A percentile compares a stretch with the other conserved stretches of the same genome.
These are phyloP conservation scores for Kluyveromyces wickerhamii DNA, from an alignment of 805 yeast genomes.

Conservation along the genomic window DNA sequence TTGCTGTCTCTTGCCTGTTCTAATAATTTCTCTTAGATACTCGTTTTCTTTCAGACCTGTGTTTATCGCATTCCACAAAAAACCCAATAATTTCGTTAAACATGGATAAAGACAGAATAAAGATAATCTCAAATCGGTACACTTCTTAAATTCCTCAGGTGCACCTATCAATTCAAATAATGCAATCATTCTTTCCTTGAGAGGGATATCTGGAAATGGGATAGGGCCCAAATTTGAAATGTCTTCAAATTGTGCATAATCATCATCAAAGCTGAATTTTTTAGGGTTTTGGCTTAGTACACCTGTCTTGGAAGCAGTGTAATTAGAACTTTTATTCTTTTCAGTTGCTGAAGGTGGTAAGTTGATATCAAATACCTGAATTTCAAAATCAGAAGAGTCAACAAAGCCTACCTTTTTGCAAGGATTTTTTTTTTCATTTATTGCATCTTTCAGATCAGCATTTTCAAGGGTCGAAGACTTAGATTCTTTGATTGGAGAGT, in stretches of 20 bases:
- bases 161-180: conserved; percentile 4
- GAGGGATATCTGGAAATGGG: conserved; percentile 2
- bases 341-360: conserved; percentile 2
- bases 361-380: conserved; percentile 3
- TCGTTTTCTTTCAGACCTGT: conserved; percentile 2
- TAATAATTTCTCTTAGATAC: not conserved
- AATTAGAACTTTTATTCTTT: not conserved
- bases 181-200: conserved; percentile 1
- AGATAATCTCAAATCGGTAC: conserved; percentile 5
- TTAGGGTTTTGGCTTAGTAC: not conserved
- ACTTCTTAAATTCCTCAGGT: conserved; percentile 1
- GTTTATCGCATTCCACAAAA: conserved; percentile 1
- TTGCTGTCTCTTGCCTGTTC: not conserved
- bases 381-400: not conserved
- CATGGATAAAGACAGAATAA: conserved; percentile 2
- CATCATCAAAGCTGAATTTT: not conserved
- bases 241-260: not conserved
- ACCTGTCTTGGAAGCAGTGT: not conserved
- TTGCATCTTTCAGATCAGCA: not conserved
- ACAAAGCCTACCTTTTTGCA: not conserved
- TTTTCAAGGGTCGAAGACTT: too few species aligned
- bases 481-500: too few species aligned
- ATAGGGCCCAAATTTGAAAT: conserved; percentile 1
- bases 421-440: not conserved
- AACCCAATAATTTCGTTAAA: conserved; percentile 2